phyloP scores from a whole-genome alignment of 2,329 filamentous ascomycete species.

The Hypoxylon sp. region DNA sequence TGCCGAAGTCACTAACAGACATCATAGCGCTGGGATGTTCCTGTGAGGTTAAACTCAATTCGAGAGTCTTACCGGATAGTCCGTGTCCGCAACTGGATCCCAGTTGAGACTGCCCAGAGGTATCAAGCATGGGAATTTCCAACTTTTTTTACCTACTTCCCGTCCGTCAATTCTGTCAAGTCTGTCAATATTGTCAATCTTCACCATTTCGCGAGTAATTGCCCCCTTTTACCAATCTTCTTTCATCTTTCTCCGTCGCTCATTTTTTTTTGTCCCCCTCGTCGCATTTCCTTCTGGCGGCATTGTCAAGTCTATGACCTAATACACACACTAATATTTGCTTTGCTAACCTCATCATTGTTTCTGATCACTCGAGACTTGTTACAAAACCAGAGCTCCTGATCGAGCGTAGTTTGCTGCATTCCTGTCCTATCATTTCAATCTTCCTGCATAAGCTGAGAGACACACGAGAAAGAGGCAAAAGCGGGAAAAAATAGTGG shows the following conservation, averaged over 20 bases:
- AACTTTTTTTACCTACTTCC: slow-evolving; percentile 35
- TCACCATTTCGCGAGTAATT: slow-evolving; percentile 23
- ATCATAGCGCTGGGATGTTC: slow-evolving; percentile 42
- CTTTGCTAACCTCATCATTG: slow-evolving; percentile 33
- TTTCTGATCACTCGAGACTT: slow-evolving; percentile 36
- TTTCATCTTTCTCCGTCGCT: slow-evolving; percentile 28
- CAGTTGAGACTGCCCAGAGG: slow-evolving; percentile 16
- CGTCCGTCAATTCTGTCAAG: background rate
- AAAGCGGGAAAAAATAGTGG: slow-evolving; percentile 40
- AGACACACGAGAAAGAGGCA: slow-evolving; percentile 40
- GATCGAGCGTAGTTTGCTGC: slow-evolving; percentile 37
- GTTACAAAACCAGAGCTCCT: slow-evolving; percentile 34
- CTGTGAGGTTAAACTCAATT: slow-evolving; percentile 42
- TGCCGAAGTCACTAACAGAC: slow-evolving; percentile 32
- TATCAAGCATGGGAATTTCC: slow-evolving; percentile 37
- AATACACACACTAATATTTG: slow-evolving; percentile 24
- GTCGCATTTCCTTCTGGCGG: slow-evolving; percentile 25
- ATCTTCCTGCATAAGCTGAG: slow-evolving; percentile 41
- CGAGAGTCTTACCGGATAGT: slow-evolving; percentile 29
- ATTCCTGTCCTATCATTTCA: slow-evolving; percentile 49
- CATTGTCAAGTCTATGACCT: slow-evolving; percentile 38
- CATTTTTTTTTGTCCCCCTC: background rate
- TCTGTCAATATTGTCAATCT: slow-evolving; percentile 23
- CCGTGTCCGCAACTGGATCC: slow-evolving; percentile 26
- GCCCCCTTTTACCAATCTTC: slow-evolving; percentile 24